Percentiles rank a stretch among this genome's conserved stretches.
phyloP scores from a whole-genome alignment of 192 early-diverging fungal genomes.

The Podochytrium sp. region DNA sequence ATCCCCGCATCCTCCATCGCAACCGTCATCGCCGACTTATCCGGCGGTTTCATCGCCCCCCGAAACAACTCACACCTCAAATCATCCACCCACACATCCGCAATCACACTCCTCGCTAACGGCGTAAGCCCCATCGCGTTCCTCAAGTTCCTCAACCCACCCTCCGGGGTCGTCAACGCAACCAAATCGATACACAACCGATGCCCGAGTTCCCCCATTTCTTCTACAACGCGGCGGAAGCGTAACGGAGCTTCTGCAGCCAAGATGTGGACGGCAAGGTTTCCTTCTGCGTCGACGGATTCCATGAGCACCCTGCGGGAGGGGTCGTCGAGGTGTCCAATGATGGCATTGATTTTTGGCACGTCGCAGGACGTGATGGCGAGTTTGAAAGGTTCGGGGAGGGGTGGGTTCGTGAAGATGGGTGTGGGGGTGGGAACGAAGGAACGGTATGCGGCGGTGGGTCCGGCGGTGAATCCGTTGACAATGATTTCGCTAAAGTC shows the following conservation, averaged over 20 bases:
- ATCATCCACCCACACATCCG: background rate
- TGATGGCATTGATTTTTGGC: background rate
- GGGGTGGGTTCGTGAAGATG: background rate
- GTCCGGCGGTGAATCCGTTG: background rate
- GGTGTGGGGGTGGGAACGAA: background rate
- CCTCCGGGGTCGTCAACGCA: background rate
- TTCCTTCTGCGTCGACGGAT: background rate
- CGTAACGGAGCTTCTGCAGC: background rate
- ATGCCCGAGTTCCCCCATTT: too few relatives aligned
- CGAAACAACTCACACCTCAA: background rate
- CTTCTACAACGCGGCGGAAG: background rate
- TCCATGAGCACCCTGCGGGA: background rate
- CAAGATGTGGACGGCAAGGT: background rate
- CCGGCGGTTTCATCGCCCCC: background rate
- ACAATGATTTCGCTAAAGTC: background rate
- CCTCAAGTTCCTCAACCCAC: background rate
- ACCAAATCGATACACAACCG: too few relatives aligned
- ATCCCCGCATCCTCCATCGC: background rate
- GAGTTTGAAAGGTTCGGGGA: background rate
- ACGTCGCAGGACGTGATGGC: background rate
- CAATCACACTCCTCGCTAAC: background rate
- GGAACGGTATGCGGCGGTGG: background rate
- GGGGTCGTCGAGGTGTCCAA: background rate
- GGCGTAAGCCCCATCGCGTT: constrained; percentile 1
- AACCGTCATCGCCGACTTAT: background rate